Conservation (phyloP, 371 early-diverging fungal genomes). For the Entomophthora muscae region DNA sequence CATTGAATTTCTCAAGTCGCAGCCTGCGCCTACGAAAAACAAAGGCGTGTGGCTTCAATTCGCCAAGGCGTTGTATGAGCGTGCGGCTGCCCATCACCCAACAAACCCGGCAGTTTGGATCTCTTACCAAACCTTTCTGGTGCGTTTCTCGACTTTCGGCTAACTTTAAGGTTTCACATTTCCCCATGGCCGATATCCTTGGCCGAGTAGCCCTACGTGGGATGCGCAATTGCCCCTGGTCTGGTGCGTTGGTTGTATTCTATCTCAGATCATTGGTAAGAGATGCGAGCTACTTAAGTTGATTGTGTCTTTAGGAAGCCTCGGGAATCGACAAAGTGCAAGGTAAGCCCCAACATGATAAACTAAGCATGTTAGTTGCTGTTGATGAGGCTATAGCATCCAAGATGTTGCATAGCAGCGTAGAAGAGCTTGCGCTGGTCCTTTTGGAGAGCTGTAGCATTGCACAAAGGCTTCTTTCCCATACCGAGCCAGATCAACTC, state of each 20-base stretch:
- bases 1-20: conserved; percentile 10
- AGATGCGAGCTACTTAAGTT: background rate
- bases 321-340: background rate
- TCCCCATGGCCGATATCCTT: background rate
- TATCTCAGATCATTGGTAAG: background rate
- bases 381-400: background rate
- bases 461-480: background rate
- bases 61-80: background rate
- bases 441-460: background rate
- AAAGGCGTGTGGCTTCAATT: background rate
- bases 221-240: background rate
- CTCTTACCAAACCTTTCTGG: background rate
- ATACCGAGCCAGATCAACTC: background rate
- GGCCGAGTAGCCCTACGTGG: background rate
- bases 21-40: background rate
- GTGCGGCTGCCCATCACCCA: background rate
- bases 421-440: background rate
- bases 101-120: background rate
- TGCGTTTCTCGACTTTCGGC: background rate
- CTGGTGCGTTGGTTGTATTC: background rate
- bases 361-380: background rate
- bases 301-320: background rate
- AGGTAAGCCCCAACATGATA: background rate
- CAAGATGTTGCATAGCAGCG: background rate
- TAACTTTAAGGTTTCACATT: background rate